Evolutionary conservation across 2,329 filamentous ascomycete genomes (phyloP).

Genomic region (Fusarium equiseti): DNA sequence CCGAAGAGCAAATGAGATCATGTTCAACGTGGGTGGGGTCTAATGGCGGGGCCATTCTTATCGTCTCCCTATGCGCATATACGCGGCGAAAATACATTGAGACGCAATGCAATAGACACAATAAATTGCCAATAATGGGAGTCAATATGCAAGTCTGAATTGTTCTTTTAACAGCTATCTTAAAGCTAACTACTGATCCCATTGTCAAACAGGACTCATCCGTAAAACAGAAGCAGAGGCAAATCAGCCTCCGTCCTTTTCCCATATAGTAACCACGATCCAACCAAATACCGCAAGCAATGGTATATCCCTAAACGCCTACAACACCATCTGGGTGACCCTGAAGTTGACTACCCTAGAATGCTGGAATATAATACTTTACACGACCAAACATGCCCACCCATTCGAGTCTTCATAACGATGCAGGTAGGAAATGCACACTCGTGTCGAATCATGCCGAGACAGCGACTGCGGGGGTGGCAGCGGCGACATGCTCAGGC

Average conservation of each 20-base stretch:
- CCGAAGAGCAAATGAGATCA: slow-evolving; percentile 48
- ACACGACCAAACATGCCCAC: slow-evolving; percentile 49
- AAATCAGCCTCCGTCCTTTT: slow-evolving; percentile 38
- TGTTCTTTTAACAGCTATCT: slow-evolving; percentile 27
- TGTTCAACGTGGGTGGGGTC: slow-evolving; percentile 46
- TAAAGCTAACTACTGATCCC: slow-evolving; percentile 21
- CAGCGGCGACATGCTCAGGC: slow-evolving; percentile 53
- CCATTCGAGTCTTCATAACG: slow-evolving; percentile 44
- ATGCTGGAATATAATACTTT: slow-evolving; percentile 53
- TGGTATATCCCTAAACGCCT: slow-evolving; percentile 58
- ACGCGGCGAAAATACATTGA: background rate
- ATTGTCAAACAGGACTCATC: slow-evolving; percentile 29
- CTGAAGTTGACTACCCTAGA: slow-evolving; percentile 48
- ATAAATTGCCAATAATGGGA: background rate
- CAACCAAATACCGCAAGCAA: slow-evolving; percentile 48
- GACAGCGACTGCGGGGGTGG: slow-evolving; percentile 53
- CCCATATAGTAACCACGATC: slow-evolving; percentile 36
- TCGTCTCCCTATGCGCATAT: slow-evolving; percentile 13
- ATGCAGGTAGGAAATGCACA: slow-evolving; percentile 32
- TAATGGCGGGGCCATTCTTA: slow-evolving; percentile 43
- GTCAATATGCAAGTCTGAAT: background rate
- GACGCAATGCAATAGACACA: background rate
- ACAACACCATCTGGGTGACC: slow-evolving; percentile 52
- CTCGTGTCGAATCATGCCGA: slow-evolving; percentile 50
- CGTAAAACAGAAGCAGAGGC: slow-evolving; percentile 32